Base-by-base conservation (phyloP, 2,329 filamentous ascomycete genomes). In the Ophiostoma novo-ulmi region DNA sequence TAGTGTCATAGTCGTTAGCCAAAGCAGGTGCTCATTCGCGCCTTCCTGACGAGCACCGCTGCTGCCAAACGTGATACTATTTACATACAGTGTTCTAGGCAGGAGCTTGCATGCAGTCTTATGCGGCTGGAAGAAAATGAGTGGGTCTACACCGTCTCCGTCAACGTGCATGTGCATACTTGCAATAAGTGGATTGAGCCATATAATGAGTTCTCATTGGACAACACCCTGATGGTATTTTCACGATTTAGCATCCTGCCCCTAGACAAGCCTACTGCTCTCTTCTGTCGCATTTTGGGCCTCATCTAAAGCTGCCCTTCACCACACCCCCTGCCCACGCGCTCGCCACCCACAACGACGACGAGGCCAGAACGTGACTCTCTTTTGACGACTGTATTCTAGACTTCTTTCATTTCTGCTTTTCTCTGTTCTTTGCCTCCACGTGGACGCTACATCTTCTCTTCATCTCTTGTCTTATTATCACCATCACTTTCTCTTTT, bases 201-300 rank as follows among this genome's bases (percentile, higher is more conserved):
- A 11, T 14, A 65, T 20, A 7, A 8, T n/a, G 63, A 1, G 7
- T 8, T 65, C 36, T 39, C 17, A 65, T 65, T 65, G 63, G 63
- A 38, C 63, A 65, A 5, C 1, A 11, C 36, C 35, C 31, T 38
- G n/a, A 41, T 65, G 35, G 63, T 39, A 22, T 65, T 65, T 65
- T 65, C 63, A 65, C 36, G 17, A 39, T 35, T 63, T 31, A 63
- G 63, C 63, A 65, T 65, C 36, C 14, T 38, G 63, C 35, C 63
- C 35, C 63, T 38, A 65, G 36, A 64, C 26, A 8, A 26, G 13
- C 5, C 13, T 13, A 35, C 61, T 38, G 17, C 1, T 44, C 20
- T 14, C 11, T n/a, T 14, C 58, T 31, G 58, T 63, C 26, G n/a
- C 26, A 35, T 66, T 44, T 65, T 65, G 63, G 63, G 36, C 63